These are phyloP conservation scores for Coemansia sp. DNA, from an alignment of 371 early-diverging fungal species.

Conservation along the genomic window DNA sequence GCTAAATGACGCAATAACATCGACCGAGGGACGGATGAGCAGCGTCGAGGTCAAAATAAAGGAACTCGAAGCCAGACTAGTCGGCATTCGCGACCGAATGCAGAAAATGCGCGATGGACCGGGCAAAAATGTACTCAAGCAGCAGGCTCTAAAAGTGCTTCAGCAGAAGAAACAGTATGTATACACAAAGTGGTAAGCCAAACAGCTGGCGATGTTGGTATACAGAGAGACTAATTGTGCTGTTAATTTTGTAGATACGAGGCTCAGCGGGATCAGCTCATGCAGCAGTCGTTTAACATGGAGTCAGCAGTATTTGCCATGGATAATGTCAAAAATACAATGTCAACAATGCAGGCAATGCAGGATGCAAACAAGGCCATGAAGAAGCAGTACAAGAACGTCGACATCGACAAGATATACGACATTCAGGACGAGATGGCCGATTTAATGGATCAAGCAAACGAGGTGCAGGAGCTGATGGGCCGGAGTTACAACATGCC, in stretches of 20 bases:
- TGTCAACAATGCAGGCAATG: constrained; percentile 95
- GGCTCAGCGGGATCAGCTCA: constrained; percentile 85
- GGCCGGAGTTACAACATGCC: constrained; percentile 89
- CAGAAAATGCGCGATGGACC: constrained; percentile 91
- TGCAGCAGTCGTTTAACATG: constrained; percentile 96
- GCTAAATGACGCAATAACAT: constrained; percentile 70
- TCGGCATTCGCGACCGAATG: constrained; percentile 89
- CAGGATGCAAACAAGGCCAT: constrained; percentile 86
- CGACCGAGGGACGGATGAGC: constrained; percentile 65
- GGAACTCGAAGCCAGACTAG: constrained; percentile 89
- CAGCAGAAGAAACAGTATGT: constrained; percentile 83
- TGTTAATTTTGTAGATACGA: constrained; percentile 61
- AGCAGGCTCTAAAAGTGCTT: constrained; percentile 84
- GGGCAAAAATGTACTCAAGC: constrained; percentile 82
- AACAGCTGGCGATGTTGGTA: not conserved
- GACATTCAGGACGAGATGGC: constrained; percentile 96
- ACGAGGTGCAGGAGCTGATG: constrained; percentile 92
- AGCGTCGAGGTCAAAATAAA: constrained; percentile 90
- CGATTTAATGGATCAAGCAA: constrained; percentile 91
- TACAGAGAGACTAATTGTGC: not conserved
- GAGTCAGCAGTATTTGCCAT: constrained; percentile 93
- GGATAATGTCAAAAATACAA: constrained; percentile 91
- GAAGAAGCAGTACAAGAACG: constrained; percentile 91
- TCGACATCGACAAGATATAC: constrained; percentile 90
- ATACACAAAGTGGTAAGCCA: not conserved